Evolutionary conservation across 1,284 basidiomycete species (phyloP).

Genomic region (Ceratobasidium theobromae): DNA sequence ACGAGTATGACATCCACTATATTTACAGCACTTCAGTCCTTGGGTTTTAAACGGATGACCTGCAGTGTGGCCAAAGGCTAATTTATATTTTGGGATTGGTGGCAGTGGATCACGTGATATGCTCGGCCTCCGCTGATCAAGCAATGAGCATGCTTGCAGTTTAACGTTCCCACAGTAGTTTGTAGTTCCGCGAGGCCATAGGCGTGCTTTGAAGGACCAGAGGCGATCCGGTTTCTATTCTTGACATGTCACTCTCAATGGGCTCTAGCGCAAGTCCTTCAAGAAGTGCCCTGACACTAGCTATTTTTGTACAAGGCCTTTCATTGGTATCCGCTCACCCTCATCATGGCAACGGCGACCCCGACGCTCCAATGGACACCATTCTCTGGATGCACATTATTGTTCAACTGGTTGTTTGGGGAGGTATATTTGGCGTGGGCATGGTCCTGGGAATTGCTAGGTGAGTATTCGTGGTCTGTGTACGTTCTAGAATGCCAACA

Average conservation of each 20-base stretch:
- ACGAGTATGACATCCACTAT: too few relatives aligned
- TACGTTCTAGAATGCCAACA: background rate
- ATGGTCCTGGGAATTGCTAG: slow-evolving; percentile 83
- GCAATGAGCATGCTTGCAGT: background rate
- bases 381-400: slow-evolving; percentile 80
- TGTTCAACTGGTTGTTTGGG: slow-evolving; percentile 77
- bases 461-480: slow-evolving; percentile 41
- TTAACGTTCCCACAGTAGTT: background rate
- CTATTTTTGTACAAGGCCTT: background rate
- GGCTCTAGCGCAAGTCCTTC: background rate
- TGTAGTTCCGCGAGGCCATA: background rate
- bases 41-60: background rate
- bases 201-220: too few relatives aligned
- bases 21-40: too few relatives aligned
- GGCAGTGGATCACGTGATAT: background rate
- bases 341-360: slow-evolving; percentile 44
- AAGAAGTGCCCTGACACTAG: background rate
- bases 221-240: too few relatives aligned
- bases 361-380: slow-evolving; percentile 68
- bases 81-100: too few relatives aligned
- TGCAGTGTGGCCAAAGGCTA: too few relatives aligned
- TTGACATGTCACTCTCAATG: background rate
- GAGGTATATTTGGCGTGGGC: slow-evolving; percentile 78
- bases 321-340: slow-evolving; percentile 12
- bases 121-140: background rate